Conservation (phyloP, 2,329 filamentous ascomycete genomes). For the Botrytis fabae region DNA sequence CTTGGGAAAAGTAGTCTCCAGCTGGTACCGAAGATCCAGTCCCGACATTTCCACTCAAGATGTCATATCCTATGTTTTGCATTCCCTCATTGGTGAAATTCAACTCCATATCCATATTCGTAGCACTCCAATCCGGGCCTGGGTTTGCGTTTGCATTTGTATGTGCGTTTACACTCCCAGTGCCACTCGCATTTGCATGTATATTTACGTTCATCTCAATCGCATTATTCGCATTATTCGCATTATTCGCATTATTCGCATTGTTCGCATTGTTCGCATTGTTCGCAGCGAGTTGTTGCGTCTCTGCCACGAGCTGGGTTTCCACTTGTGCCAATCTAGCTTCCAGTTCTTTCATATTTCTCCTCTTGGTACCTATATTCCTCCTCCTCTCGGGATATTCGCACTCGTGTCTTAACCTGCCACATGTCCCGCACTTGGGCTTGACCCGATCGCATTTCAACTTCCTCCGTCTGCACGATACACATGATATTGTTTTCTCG, state of each 20-base stretch:
- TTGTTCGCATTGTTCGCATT: conserved; percentile 16
- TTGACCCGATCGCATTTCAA: conserved; percentile 81
- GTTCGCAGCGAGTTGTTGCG: conserved; percentile 23
- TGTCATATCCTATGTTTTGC: conserved; percentile 30
- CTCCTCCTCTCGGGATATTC: conserved; percentile 85
- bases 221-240: conserved; percentile 3
- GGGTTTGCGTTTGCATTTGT: neutral
- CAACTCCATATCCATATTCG: conserved; percentile 35
- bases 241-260: conserved; percentile 7
- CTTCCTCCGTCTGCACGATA: conserved; percentile 81
- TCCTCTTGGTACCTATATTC: conserved; percentile 83
- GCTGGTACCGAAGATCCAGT: conserved; percentile 18
- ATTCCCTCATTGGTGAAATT: conserved; percentile 27
- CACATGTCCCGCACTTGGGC: conserved; percentile 79
- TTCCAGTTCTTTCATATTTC: conserved; percentile 89
- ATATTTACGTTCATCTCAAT: conserved; percentile 2
- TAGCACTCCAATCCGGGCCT: conserved; percentile 30
- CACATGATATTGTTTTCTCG: conserved; percentile 70
- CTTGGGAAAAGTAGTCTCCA: conserved; percentile 51
- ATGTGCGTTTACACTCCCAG: neutral
- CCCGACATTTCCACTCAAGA: conserved; percentile 15
- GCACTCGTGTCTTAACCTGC: conserved; percentile 72
- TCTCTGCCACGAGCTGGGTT: conserved; percentile 63
- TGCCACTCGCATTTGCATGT: neutral
- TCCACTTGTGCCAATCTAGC: conserved; percentile 79